Percentiles rank a stretch among this genome's conserved stretches.
These are phyloP conservation scores for Aspergillus bertholletiae DNA, from an alignment of 495 filamentous ascomycete genomes.

Conservation along the genomic window DNA sequence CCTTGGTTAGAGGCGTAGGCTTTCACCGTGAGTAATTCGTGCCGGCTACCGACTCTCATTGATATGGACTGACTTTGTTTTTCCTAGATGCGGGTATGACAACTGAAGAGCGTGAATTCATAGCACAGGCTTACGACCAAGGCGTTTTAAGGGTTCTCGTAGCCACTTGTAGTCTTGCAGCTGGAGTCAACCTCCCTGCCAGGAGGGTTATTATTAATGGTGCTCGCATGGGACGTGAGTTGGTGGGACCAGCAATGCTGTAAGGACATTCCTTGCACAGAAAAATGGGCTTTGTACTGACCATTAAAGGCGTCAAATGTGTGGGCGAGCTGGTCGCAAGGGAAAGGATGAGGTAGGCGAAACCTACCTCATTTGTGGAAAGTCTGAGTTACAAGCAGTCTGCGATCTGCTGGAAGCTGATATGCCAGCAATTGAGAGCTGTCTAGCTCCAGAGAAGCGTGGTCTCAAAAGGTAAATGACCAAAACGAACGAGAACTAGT, in stretches of 20 bases:
- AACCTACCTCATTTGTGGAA: slow-evolving; percentile 73
- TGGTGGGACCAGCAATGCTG: slow-evolving; percentile 75
- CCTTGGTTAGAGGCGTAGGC: slow-evolving; percentile 62
- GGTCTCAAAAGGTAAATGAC: slow-evolving; percentile 59
- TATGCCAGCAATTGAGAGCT: slow-evolving; percentile 67
- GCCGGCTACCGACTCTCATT: not conserved
- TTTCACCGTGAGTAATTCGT: slow-evolving; percentile 61
- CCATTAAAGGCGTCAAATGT: slow-evolving; percentile 67
- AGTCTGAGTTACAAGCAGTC: slow-evolving; percentile 65
- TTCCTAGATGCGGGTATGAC: slow-evolving; percentile 76
- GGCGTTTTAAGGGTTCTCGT: slow-evolving; percentile 70
- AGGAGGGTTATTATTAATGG: slow-evolving; percentile 76
- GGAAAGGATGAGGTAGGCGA: slow-evolving; percentile 80
- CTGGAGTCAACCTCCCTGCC: slow-evolving; percentile 76
- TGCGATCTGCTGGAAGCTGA: slow-evolving; percentile 70
- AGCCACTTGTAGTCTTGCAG: slow-evolving; percentile 81
- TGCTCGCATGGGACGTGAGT: slow-evolving; percentile 72
- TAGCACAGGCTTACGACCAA: slow-evolving; percentile 68
- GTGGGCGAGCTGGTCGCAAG: slow-evolving; percentile 77
- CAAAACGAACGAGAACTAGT: not conserved
- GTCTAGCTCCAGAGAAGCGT: slow-evolving; percentile 63
- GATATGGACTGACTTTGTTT: not conserved
- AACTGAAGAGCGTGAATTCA: slow-evolving; percentile 72
- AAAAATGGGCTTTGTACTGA: slow-evolving; percentile 5
- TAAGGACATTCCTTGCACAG: slow-evolving; percentile 33